phyloP scores from a whole-genome alignment of 2,329 filamentous ascomycete genomes.

The Macrophomina tecta region DNA sequence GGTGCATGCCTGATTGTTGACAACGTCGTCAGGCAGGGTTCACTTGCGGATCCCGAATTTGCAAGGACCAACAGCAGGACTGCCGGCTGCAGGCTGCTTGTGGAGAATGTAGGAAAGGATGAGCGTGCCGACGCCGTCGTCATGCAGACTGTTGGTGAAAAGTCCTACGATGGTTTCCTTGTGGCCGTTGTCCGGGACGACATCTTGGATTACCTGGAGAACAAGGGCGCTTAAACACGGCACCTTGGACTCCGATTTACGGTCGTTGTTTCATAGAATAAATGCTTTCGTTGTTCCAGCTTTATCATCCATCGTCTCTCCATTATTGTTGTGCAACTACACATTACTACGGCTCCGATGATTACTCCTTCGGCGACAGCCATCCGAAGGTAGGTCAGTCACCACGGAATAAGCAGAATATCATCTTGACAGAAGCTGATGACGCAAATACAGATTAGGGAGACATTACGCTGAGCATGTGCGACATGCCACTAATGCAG shows the following conservation, averaged over 20 bases:
- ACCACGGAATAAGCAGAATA: too few species aligned
- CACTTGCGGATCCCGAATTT: constrained; percentile 40
- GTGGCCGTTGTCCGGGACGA: constrained; percentile 45
- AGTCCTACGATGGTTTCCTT: constrained; percentile 56
- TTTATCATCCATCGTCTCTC: too few species aligned
- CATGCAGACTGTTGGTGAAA: constrained; percentile 55
- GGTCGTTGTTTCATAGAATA: neutral
- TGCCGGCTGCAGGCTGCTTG: constrained; percentile 44
- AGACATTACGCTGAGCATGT: too few species aligned
- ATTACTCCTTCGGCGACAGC: too few species aligned
- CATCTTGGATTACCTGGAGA: constrained; percentile 17
- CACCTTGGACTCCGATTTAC: neutral
- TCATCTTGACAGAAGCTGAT: too few species aligned
- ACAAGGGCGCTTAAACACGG: neutral
- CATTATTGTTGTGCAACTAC: too few species aligned
- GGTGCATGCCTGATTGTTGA: constrained; percentile 57
- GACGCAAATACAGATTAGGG: too few species aligned
- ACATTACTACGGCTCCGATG: too few species aligned
- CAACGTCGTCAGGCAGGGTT: constrained; percentile 55
- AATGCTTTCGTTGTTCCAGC: too few species aligned
- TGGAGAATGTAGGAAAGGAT: constrained; percentile 53
- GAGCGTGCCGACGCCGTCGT: constrained; percentile 50
- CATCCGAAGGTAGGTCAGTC: too few species aligned
- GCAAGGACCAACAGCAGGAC: constrained; percentile 35
- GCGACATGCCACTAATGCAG: too few species aligned